Evolutionary conservation across 2,329 filamentous ascomycete genomes (phyloP).

Genomic region (Pseudonectria buxi): DNA sequence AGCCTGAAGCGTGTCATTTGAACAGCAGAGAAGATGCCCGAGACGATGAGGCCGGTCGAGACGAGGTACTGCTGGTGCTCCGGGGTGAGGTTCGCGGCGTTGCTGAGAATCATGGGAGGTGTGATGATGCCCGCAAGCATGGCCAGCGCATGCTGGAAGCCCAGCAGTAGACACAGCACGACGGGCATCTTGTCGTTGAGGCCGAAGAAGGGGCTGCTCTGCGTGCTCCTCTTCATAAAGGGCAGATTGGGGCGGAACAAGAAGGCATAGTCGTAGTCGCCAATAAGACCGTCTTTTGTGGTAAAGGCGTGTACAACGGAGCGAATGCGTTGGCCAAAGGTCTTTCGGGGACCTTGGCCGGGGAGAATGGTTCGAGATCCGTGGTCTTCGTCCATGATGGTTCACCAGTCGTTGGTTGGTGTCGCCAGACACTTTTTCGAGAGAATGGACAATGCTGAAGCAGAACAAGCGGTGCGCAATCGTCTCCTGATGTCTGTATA

Average conservation of each 20-base stretch:
- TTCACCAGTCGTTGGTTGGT: slow-evolving; percentile 1
- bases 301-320: slow-evolving; percentile 35
- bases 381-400: slow-evolving; percentile 50
- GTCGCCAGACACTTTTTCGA: slow-evolving; percentile 4
- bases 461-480: too few relatives aligned
- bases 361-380: slow-evolving; percentile 44
- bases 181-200: slow-evolving; percentile 73
- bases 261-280: slow-evolving; percentile 84
- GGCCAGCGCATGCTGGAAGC: slow-evolving; percentile 71
- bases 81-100: slow-evolving; percentile 55
- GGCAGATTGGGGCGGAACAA: slow-evolving; percentile 78
- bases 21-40: slow-evolving; percentile 64
- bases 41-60: slow-evolving; percentile 71
- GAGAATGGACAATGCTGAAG: too few relatives aligned
- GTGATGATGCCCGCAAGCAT: slow-evolving; percentile 74
- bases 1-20: slow-evolving; percentile 76
- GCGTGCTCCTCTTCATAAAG: slow-evolving; percentile 58
- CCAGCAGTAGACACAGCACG: slow-evolving; percentile 64
- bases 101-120: slow-evolving; percentile 65
- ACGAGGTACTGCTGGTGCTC: slow-evolving; percentile 69
- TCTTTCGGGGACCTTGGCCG: slow-evolving; percentile 26
- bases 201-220: slow-evolving; percentile 70
- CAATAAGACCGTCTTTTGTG: slow-evolving; percentile 67
- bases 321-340: slow-evolving; percentile 20
- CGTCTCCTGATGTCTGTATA: too few relatives aligned